Evolutionary conservation across 495 filamentous ascomycete genomes (phyloP).

Genomic region (Daldinia decipiens): DNA sequence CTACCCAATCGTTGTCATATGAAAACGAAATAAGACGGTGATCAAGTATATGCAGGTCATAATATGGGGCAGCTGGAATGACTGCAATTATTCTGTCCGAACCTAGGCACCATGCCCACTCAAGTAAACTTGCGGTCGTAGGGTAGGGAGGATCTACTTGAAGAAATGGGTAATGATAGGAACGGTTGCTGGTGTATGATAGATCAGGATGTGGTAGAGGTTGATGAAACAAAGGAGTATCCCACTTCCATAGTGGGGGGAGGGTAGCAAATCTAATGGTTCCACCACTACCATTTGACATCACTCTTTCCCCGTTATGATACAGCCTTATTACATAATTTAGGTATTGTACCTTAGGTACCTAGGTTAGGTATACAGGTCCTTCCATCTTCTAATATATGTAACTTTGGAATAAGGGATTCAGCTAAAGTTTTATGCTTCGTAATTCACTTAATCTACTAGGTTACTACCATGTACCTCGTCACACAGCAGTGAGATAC

Average conservation of each 20-base stretch:
- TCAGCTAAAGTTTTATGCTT: too few relatives aligned
- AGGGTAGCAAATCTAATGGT: not conserved
- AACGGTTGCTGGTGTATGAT: not conserved
- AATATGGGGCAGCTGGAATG: not conserved
- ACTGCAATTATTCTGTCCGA: not conserved
- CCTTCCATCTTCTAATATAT: too few relatives aligned
- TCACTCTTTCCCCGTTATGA: conserved; percentile 1
- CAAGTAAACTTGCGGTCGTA: not conserved
- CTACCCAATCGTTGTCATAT: conserved; percentile 18
- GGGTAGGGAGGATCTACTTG: not conserved
- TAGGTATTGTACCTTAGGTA: too few relatives aligned
- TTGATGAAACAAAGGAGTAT: conserved; percentile 6
- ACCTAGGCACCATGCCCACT: not conserved
- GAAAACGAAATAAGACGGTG: conserved; percentile 1
- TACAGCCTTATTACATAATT: not conserved
- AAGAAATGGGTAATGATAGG: not conserved
- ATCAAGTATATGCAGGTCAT: conserved; percentile 15
- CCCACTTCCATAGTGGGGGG: not conserved
- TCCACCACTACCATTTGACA: conserved; percentile 9
- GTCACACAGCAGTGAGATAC: too few relatives aligned
- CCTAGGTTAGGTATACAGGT: too few relatives aligned
- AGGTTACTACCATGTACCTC: too few relatives aligned
- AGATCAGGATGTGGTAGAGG: not conserved
- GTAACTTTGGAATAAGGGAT: too few relatives aligned
- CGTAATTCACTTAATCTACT: too few relatives aligned